Percentiles rank a stretch among this genome's conserved stretches.
Conservation (phyloP, 192 early-diverging fungal species). For the Coemansia sp. region DNA sequence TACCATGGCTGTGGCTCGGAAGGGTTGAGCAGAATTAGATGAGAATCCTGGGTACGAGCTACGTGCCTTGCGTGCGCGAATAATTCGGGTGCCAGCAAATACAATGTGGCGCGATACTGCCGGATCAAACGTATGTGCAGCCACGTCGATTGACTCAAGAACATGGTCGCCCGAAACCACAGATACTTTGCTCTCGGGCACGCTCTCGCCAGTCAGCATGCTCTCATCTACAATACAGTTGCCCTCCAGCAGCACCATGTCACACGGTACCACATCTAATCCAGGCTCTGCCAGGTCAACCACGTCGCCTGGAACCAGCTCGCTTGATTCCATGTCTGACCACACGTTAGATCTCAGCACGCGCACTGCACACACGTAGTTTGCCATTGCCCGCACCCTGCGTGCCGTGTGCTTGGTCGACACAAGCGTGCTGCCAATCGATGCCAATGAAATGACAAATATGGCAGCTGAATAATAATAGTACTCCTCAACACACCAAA, state of each 20-base stretch:
- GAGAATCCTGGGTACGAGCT: constrained; percentile 4
- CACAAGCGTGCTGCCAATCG: constrained; percentile 74
- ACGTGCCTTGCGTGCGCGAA: constrained; percentile 62
- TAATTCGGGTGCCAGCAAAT: constrained; percentile 89
- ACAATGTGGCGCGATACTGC: constrained; percentile 81
- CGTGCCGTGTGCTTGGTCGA: constrained; percentile 68
- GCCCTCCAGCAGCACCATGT: constrained; percentile 85
- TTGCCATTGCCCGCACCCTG: constrained; percentile 76
- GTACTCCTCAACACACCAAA: constrained; percentile 90
- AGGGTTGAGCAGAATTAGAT: constrained; percentile 16
- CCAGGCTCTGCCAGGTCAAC: constrained; percentile 66
- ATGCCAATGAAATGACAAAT: constrained; percentile 78
- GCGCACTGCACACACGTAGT: constrained; percentile 71
- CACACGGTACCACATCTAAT: constrained; percentile 75
- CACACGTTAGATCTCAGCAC: constrained; percentile 62
- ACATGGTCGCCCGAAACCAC: constrained; percentile 29
- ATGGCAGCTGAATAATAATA: constrained; percentile 93
- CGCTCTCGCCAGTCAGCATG: constrained; percentile 97
- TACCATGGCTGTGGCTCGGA: constrained; percentile 69
- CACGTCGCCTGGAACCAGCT: constrained; percentile 93
- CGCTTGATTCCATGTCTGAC: constrained; percentile 56
- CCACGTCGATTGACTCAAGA: constrained; percentile 26
- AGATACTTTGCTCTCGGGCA: constrained; percentile 88
- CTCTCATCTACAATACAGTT: constrained; percentile 97
- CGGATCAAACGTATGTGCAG: constrained; percentile 39